phyloP scores from a whole-genome alignment of 768 basidiomycete genomes.

The Mycena amicta region DNA sequence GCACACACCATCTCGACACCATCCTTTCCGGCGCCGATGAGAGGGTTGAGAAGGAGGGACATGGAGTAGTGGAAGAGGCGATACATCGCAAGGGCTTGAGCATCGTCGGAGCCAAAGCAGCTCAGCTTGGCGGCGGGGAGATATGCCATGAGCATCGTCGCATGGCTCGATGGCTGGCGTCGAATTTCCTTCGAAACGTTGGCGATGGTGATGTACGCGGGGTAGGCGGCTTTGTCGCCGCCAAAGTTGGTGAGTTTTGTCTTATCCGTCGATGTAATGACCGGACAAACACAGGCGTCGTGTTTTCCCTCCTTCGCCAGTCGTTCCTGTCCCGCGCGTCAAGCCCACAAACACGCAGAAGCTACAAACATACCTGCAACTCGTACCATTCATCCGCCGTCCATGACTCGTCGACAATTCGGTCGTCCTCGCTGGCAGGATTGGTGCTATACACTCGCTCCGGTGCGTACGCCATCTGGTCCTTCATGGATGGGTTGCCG shows the following conservation, averaged over 20 bases:
- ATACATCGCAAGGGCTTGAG: constrained; percentile 16
- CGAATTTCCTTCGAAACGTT: too few species aligned
- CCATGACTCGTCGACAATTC: constrained; percentile 9
- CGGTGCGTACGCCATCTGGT: constrained; percentile 26
- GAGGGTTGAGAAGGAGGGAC: constrained; percentile 24
- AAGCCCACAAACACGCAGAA: background rate
- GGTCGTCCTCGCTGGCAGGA: background rate
- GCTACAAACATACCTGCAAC: background rate
- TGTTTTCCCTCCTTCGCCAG: constrained; percentile 6
- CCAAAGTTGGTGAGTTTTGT: too few species aligned
- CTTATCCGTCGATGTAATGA: constrained; percentile 39
- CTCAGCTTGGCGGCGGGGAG: too few species aligned
- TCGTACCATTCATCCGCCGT: constrained; percentile 5
- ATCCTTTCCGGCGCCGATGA: constrained; percentile 25
- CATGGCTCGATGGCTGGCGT: constrained; percentile 17
- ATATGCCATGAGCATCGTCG: background rate
- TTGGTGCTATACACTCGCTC: constrained; percentile 19
- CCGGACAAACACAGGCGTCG: constrained; percentile 23
- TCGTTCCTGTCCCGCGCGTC: background rate
- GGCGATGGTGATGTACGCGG: constrained; percentile 37
- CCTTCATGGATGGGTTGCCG: constrained; percentile 27
- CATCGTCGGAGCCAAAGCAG: too few species aligned
- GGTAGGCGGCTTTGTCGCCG: too few species aligned
- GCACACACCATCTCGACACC: too few species aligned
- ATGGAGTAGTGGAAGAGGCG: constrained; percentile 34